Base-by-base conservation (phyloP, 768 basidiomycete species). In the Serpula lacrymans region DNA sequence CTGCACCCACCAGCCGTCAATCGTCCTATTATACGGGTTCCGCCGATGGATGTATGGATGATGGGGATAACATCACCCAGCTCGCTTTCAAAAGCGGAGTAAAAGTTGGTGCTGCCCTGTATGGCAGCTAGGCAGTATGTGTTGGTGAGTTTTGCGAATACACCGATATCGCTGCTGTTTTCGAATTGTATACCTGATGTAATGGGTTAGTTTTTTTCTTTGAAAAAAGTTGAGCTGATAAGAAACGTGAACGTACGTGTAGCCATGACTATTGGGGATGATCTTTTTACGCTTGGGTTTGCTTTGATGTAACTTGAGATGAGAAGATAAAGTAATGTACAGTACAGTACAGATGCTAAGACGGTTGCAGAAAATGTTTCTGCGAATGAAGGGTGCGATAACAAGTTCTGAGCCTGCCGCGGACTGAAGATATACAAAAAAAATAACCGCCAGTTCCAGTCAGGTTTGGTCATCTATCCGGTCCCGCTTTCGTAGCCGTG, bases 91-190 rank as follows among this genome's bases (percentile, higher is more conserved):
- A 98, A 98, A 12, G 91, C 86, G 18, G 93, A 96, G 75, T 94
- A 95, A 57, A 99, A 99, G 69, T 98, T 98, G 49, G 92, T 84
- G 67, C 91, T 88, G 64, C 94, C 88, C 62, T 92, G 86, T 59
- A 97, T 79, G 48, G 93, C 91, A 55, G 79, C 80, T 34, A 99
- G 82, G 69, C 95, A 97, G 77, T 96, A 99, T 58, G 84, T 88
- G 75, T 99, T 98, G 57, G 95, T 97, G 57, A 98, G 77, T 69
- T 96, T 96, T 56, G 92, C 74, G 69, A 98, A 99, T 31, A 99
- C 95, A 54, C 95, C 95, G 54, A 99, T 79, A 57, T 98, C 93
- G 67, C 83, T 85, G 70, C 79, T 86, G 70, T 93, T 94, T 71
- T 94, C 90, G 60, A 92, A 94, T 71, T 92, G 88, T 49, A 89